Base-by-base conservation (phyloP, 2,329 filamentous ascomycete species). In the Anisogramma anomala region DNA sequence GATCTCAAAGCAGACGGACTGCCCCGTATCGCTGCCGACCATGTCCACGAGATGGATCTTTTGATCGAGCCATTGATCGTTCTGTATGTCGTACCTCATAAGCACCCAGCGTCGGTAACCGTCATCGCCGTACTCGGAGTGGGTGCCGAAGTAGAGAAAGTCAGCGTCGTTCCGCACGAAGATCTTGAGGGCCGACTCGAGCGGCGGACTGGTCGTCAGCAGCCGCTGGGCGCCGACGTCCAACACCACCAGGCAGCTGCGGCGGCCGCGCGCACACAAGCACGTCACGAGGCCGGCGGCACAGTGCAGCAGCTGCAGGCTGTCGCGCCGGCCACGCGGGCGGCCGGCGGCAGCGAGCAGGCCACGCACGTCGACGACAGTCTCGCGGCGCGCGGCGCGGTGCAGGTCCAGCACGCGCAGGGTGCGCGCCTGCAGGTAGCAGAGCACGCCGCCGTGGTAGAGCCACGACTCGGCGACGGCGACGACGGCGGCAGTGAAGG, bases 1-100 rank as follows among this genome's bases (percentile, higher is more conserved):
- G 14, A 87, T 72, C 46, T 83, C 79, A 52, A 88, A 87, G 46
- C 74, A 82, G n/a, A 84, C 65, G 0, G 74, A 78, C 9, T 71
- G 72, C 5, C 77, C 79, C 23, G 86, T 67, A 33, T 83, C 79
- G 14, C 66, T 69, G 1, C 79, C 82, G 32, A 73, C 69, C 42
- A 83, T 65, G 18, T 75, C 66, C 27, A 70, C 60, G 3, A 84
- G 60, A 25, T 74, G 62, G 4, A 80, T 54, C 30, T 63, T 65
- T 9, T 61, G 49, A 0, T 60, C 55, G 15, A 67, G 53, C 59
- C 66, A 68, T n/a, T 54, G 54, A 2, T 53, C 46, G 1, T 53
- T 56, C 7, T 46, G 38, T 26, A 82, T 56, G 46, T 71, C 55
- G 46, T 71, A 71, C 3, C 72, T 71, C 22, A 65, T 60, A 23